Conservation (phyloP, 208 protist genomes). For the Endotrypanum monterogeii region DNA sequence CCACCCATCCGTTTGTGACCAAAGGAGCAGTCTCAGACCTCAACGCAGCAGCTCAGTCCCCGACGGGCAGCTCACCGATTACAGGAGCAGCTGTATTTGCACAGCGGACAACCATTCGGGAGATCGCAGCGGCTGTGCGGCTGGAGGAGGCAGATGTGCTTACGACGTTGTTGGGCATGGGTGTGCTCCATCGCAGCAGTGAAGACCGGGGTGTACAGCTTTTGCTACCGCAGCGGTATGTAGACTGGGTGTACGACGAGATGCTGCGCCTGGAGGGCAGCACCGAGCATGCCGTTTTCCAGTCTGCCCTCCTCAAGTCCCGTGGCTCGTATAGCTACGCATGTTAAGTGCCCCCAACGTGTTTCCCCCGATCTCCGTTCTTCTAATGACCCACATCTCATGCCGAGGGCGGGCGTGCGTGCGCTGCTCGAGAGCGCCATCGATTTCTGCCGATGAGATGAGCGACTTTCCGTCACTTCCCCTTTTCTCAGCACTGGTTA, state of each 20-base stretch:
- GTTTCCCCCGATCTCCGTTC: conserved; percentile 7
- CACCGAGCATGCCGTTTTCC: conserved; percentile 43
- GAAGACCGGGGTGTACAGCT: conserved; percentile 65
- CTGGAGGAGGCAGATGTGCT: conserved; percentile 85
- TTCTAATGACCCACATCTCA: not conserved
- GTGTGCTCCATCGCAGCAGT: conserved; percentile 76
- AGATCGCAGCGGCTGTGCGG: conserved; percentile 60
- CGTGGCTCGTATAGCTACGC: not conserved
- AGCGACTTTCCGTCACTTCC: not conserved
- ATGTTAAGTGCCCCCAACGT: not conserved
- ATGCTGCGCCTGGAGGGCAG: conserved; percentile 30
- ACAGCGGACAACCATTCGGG: conserved; percentile 31
- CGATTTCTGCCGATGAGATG: not conserved
- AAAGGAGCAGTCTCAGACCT: not conserved
- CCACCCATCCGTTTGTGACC: not conserved
- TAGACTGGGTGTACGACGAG: conserved; percentile 40
- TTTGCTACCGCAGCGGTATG: conserved; percentile 62
- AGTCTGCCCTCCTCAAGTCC: conserved; percentile 34
- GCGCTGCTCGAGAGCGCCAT: not conserved
- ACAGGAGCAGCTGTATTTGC: not conserved
- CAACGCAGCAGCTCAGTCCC: conserved; percentile 3
- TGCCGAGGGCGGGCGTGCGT: not conserved
- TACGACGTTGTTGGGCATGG: conserved; percentile 66
- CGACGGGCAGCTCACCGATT: not conserved
- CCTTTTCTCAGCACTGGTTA: too few relatives aligned